phyloP scores from a whole-genome alignment of 768 basidiomycete genomes.

The Dacryopinax primogenitus region DNA sequence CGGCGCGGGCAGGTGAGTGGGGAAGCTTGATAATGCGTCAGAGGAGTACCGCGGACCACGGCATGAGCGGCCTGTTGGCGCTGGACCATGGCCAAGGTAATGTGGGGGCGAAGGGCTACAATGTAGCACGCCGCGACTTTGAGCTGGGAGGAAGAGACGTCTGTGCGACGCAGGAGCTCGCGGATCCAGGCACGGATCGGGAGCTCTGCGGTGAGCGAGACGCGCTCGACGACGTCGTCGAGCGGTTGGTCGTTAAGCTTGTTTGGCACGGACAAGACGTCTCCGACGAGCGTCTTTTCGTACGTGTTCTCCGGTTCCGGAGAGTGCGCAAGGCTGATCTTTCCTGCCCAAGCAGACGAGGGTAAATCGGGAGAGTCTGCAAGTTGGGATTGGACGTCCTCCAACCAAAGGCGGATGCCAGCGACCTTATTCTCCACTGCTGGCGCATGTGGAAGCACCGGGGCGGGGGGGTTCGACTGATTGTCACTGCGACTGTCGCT shows the following conservation, averaged over 20 bases:
- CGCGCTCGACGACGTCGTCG: not conserved
- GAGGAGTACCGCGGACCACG: too few relatives aligned
- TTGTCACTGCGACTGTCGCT: not conserved
- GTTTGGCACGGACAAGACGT: not conserved
- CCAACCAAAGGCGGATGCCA: not conserved
- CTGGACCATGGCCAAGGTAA: not conserved
- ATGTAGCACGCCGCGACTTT: conserved; percentile 9
- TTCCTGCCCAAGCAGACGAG: not conserved
- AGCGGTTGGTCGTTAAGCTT: not conserved
- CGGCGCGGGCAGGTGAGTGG: conserved; percentile 80
- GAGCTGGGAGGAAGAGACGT: conserved; percentile 4
- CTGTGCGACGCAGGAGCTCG: not conserved
- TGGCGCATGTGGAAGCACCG: not conserved
- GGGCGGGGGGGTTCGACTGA: not conserved
- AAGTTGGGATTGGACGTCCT: not conserved
- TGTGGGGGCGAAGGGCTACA: not conserved
- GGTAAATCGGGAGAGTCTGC: not conserved
- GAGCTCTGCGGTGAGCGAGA: not conserved
- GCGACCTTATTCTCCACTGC: not conserved
- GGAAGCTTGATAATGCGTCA: conserved; percentile 33
- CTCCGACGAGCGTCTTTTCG: not conserved
- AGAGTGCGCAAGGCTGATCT: not conserved
- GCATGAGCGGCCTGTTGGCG: not conserved
- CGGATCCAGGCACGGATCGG: not conserved
- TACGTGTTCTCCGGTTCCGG: not conserved